phyloP scores from a whole-genome alignment of 2,329 filamentous ascomycete species.

The Malbranchea cinnamomea region DNA sequence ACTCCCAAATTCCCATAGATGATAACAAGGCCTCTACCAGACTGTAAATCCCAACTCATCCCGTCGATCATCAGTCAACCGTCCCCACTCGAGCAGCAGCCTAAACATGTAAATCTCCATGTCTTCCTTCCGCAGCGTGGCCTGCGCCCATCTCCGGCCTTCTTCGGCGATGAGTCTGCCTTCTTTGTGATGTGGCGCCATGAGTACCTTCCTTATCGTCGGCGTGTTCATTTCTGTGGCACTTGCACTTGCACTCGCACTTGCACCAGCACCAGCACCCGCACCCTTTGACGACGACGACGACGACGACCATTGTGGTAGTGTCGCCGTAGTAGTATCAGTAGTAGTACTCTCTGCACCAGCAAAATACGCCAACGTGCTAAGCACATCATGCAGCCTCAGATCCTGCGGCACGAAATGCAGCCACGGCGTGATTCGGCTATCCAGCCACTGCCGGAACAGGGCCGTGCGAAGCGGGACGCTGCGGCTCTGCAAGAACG shows the following conservation, averaged over 20 bases:
- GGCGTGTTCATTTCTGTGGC: slow-evolving; percentile 26
- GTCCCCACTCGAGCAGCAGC: slow-evolving; percentile 61
- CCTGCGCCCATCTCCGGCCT: slow-evolving; percentile 49
- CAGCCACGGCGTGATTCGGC: slow-evolving; percentile 57
- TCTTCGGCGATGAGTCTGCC: slow-evolving; percentile 51
- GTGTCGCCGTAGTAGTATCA: too few relatives aligned
- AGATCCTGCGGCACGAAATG: slow-evolving; percentile 69
- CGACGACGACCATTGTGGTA: too few relatives aligned
- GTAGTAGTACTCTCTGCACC: slow-evolving; percentile 33
- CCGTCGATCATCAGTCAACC: slow-evolving; percentile 48
- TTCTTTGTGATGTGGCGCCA: slow-evolving; percentile 38
- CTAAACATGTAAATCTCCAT: slow-evolving; percentile 72
- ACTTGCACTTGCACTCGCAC: slow-evolving; percentile 19
- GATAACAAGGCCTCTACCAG: too few relatives aligned
- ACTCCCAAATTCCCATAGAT: too few relatives aligned
- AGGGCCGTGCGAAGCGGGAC: slow-evolving; percentile 56
- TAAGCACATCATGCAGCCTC: slow-evolving; percentile 58
- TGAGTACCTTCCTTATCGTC: slow-evolving; percentile 42
- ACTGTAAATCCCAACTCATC: slow-evolving; percentile 31
- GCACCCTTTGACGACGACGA: too few relatives aligned
- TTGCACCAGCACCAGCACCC: slow-evolving; percentile 16
- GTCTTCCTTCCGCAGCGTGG: slow-evolving; percentile 53
- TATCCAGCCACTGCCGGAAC: slow-evolving; percentile 68
- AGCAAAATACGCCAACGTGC: slow-evolving; percentile 58
- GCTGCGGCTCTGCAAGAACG: slow-evolving; percentile 49